Evolutionary conservation across 1,284 basidiomycete genomes (phyloP).

Genomic region (Flammula alnicola): DNA sequence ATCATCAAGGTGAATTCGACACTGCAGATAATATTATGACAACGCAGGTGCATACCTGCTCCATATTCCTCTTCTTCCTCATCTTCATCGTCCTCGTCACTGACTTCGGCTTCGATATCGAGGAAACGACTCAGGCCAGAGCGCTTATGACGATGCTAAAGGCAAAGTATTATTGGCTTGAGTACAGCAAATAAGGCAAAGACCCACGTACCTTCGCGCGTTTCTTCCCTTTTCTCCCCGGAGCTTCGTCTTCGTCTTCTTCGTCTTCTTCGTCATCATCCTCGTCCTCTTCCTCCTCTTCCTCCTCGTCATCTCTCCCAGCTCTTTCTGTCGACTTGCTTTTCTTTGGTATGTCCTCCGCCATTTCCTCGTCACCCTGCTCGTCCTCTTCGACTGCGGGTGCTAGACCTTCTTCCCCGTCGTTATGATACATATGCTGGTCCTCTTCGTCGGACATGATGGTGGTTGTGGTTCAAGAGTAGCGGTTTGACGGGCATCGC

Average conservation of each 20-base stretch:
- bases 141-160: constrained; percentile 66
- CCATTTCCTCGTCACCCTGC: constrained; percentile 43
- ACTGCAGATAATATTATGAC: neutral
- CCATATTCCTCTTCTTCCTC: constrained; percentile 88
- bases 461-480: constrained; percentile 24
- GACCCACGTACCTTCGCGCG: constrained; percentile 52
- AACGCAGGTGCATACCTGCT: constrained; percentile 50
- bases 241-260: constrained; percentile 58
- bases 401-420: constrained; percentile 42
- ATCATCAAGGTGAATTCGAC: constrained; percentile 16
- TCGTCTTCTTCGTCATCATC: constrained; percentile 60
- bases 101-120: constrained; percentile 94
- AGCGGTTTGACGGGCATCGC: neutral
- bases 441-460: constrained; percentile 62
- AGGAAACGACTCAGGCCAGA: constrained; percentile 81
- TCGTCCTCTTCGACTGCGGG: constrained; percentile 31
- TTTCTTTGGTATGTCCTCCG: constrained; percentile 32
- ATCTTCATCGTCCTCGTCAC: constrained; percentile 94
- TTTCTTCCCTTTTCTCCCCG: constrained; percentile 54
- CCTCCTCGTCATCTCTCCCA: constrained; percentile 26
- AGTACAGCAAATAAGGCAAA: neutral
- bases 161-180: constrained; percentile 8
- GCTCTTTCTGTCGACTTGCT: constrained; percentile 32
- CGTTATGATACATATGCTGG: constrained; percentile 43
- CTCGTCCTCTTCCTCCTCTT: constrained; percentile 38